These are phyloP conservation scores for Coemansia sp. DNA, from an alignment of 192 early-diverging fungal species.

Conservation along the genomic window DNA sequence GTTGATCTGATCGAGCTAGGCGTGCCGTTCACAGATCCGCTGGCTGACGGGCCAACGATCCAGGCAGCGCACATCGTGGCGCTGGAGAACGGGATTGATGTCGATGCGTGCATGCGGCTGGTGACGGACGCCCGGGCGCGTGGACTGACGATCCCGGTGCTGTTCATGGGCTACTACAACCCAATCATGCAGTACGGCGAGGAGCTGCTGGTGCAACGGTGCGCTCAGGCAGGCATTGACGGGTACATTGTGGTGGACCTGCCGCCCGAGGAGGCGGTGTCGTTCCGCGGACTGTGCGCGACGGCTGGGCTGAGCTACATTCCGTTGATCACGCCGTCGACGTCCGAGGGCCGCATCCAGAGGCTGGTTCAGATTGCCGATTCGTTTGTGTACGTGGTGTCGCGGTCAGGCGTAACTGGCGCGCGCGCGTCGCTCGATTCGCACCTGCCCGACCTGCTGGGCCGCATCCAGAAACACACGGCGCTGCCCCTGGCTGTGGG, in stretches of 20 bases:
- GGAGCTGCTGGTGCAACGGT: slow-evolving; percentile 77
- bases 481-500: slow-evolving; percentile 89
- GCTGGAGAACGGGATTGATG: slow-evolving; percentile 74
- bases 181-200: slow-evolving; percentile 95
- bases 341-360: slow-evolving; percentile 79
- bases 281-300: slow-evolving; percentile 77
- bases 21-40: slow-evolving; percentile 96
- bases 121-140: slow-evolving; percentile 76
- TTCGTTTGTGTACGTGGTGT: slow-evolving; percentile 96
- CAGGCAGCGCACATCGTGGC: slow-evolving; percentile 83
- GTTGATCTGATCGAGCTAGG: slow-evolving; percentile 96
- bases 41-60: slow-evolving; percentile 97
- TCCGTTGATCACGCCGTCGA: slow-evolving; percentile 92
- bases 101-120: slow-evolving; percentile 75
- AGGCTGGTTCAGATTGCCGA: slow-evolving; percentile 78
- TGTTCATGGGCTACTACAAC: slow-evolving; percentile 99
- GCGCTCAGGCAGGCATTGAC: slow-evolving; percentile 81
- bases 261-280: slow-evolving; percentile 91
- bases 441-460: slow-evolving; percentile 71
- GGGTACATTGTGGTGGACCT: slow-evolving; percentile 98
- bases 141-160: slow-evolving; percentile 85
- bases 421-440: slow-evolving; percentile 63
- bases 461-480: slow-evolving; percentile 77
- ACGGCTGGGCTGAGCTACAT: slow-evolving; percentile 79
- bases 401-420: slow-evolving; percentile 92